These are phyloP conservation scores for Lathyrus oleraceus DNA, from an alignment of 306 rosid species.

Conservation along the genomic window DNA sequence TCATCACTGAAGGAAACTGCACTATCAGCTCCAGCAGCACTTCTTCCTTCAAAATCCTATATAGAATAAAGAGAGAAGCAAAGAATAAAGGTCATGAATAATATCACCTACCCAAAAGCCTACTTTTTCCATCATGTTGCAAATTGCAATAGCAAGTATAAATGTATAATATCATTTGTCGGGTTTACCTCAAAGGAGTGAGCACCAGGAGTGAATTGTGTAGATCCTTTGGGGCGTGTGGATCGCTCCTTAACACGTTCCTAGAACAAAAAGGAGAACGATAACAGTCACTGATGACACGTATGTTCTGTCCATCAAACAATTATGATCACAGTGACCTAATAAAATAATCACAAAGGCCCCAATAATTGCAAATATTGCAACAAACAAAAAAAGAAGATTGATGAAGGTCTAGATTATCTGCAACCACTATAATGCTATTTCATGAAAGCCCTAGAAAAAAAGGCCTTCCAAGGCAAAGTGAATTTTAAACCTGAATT, in stretches of 20 bases:
- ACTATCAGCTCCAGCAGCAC: slow-evolving; percentile 61
- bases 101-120: slow-evolving; percentile 16
- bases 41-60: slow-evolving; percentile 63
- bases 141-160: slow-evolving; percentile 27
- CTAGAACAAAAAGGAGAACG: slow-evolving; percentile 44
- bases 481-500: slow-evolving; percentile 19
- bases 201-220: slow-evolving; percentile 48
- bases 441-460: slow-evolving; percentile 27
- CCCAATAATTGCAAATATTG: slow-evolving; percentile 14
- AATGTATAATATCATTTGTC: slow-evolving; percentile 15
- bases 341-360: slow-evolving; percentile 12
- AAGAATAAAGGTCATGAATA: slow-evolving; percentile 27
- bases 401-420: slow-evolving; percentile 22
- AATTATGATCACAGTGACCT: slow-evolving; percentile 27
- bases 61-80: slow-evolving; percentile 30
- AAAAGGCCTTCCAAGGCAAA: slow-evolving; percentile 21
- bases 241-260: slow-evolving; percentile 87
- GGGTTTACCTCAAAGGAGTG: slow-evolving; percentile 60
- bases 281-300: slow-evolving; percentile 5
- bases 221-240: slow-evolving; percentile 48
- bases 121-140: background rate
- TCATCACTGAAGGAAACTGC: slow-evolving; percentile 90
- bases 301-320: slow-evolving; percentile 27
- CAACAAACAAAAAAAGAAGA: slow-evolving; percentile 21
- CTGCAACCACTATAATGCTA: slow-evolving; percentile 30